These are phyloP conservation scores for Rosellinia necatrix DNA, from an alignment of 2,329 filamentous ascomycete species.

Conservation along the genomic window DNA sequence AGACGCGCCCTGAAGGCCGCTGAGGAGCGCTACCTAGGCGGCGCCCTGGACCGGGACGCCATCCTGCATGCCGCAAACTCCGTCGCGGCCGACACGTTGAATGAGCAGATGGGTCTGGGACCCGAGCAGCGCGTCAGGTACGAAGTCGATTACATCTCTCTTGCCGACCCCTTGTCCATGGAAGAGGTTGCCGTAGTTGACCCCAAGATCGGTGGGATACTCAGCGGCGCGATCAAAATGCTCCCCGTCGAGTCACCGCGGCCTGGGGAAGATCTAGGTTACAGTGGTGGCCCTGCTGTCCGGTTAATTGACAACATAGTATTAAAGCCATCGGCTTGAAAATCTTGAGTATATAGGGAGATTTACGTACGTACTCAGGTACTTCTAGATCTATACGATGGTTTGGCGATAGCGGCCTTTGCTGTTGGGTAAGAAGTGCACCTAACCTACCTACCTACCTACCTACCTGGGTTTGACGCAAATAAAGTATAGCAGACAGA, in stretches of 20 bases:
- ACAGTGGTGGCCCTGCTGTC: constrained; percentile 73
- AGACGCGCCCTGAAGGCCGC: constrained; percentile 71
- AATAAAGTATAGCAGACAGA: too few relatives aligned
- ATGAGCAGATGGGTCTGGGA: constrained; percentile 65
- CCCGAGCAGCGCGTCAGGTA: constrained; percentile 69
- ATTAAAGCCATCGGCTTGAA: constrained; percentile 50
- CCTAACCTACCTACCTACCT: too few relatives aligned
- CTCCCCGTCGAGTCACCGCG: constrained; percentile 73
- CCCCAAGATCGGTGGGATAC: constrained; percentile 71
- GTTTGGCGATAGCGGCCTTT: too few relatives aligned
- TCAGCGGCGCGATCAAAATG: constrained; percentile 93
- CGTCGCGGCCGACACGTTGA: constrained; percentile 58
- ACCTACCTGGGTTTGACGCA: too few relatives aligned
- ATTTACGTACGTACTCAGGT: too few relatives aligned
- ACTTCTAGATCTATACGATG: too few relatives aligned
- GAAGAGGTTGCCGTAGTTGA: constrained; percentile 78
- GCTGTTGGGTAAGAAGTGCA: too few relatives aligned
- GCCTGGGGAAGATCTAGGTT: constrained; percentile 75
- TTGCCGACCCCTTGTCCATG: constrained; percentile 84
- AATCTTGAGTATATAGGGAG: too few relatives aligned
- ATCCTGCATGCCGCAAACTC: constrained; percentile 74
- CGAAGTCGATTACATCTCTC: constrained; percentile 89
- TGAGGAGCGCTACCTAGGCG: constrained; percentile 65
- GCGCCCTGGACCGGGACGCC: constrained; percentile 59
- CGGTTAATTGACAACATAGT: constrained; percentile 95